phyloP scores from a whole-genome alignment of 2,329 filamentous ascomycete species.

The Fusarium subtropicale region DNA sequence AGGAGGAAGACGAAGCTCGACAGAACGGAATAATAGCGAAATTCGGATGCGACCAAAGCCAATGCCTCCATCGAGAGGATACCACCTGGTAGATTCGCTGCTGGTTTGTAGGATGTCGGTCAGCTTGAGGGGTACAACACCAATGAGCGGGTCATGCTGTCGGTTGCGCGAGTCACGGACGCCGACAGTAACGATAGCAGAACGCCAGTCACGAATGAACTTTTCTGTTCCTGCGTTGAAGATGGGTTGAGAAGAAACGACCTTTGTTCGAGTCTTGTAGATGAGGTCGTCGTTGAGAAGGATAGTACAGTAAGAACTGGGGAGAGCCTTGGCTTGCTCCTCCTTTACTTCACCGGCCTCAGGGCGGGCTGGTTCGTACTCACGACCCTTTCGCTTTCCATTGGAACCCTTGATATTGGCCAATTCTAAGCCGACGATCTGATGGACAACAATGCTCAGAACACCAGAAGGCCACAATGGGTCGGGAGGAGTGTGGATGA shows the following conservation, averaged over 20 bases:
- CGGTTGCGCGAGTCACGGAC: conserved; percentile 90
- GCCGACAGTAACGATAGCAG: conserved; percentile 84
- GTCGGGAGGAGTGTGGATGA: conserved; percentile 90
- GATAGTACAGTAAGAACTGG: conserved; percentile 94
- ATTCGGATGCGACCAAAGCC: conserved; percentile 91
- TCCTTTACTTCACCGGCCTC: conserved; percentile 87
- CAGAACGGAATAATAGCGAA: conserved; percentile 87
- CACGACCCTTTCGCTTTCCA: conserved; percentile 83
- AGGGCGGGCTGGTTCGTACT: conserved; percentile 88
- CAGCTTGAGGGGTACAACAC: conserved; percentile 88
- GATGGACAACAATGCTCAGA: conserved; percentile 86
- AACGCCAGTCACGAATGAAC: conserved; percentile 94
- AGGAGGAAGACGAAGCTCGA: conserved; percentile 87
- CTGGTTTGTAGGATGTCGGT: conserved; percentile 88
- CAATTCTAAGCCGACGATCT: conserved; percentile 95
- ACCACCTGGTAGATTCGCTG: conserved; percentile 90
- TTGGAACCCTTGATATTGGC: conserved; percentile 87
- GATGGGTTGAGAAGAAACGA: conserved; percentile 92
- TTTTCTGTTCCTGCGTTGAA: conserved; percentile 97
- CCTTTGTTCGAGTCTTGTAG: conserved; percentile 95
- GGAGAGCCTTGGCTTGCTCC: conserved; percentile 81
- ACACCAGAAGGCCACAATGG: conserved; percentile 96
- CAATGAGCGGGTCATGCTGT: conserved; percentile 94
- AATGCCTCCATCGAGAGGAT: conserved; percentile 94
- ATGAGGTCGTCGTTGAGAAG: conserved; percentile 87